Evolutionary conservation across 2,329 filamentous ascomycete species (phyloP).

Genomic region (Chaetomium sp.): DNA sequence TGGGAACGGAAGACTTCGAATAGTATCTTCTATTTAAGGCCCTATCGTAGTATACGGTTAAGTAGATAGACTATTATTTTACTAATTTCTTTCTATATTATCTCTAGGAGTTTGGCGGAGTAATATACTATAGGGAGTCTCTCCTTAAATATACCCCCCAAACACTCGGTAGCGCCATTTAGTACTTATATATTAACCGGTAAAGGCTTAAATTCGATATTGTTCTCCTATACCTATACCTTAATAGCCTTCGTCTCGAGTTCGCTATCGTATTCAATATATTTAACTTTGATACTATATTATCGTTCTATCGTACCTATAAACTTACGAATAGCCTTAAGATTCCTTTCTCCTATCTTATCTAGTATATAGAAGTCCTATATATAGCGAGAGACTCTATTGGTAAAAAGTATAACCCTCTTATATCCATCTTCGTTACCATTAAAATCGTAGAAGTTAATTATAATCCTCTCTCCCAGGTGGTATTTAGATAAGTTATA

Average conservation of each 20-base stretch:
- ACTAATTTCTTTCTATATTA: neutral
- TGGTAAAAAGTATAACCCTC: neutral
- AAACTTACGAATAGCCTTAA: neutral
- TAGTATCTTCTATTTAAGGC: neutral
- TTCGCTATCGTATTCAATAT: slow-evolving; percentile 7
- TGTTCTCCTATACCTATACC: neutral
- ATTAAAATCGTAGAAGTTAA: slow-evolving; percentile 10
- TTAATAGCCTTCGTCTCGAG: neutral
- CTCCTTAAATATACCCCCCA: slow-evolving; percentile 3
- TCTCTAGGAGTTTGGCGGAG: neutral
- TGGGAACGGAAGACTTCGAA: neutral
- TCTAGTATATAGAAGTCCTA: slow-evolving; percentile 5
- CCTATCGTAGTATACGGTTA: neutral
- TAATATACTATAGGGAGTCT: neutral
- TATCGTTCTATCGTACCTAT: neutral
- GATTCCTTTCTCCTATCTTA: neutral
- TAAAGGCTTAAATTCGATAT: slow-evolving; percentile 5
- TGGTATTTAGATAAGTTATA: neutral
- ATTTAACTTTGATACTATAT: slow-evolving; percentile 7
- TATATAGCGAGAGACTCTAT: neutral
- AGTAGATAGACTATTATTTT: neutral
- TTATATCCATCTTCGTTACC: neutral
- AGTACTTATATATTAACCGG: slow-evolving; percentile 4
- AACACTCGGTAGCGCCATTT: slow-evolving; percentile 13
- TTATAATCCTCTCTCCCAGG: neutral